Evolutionary conservation across 1,284 basidiomycete genomes (phyloP), one percentile per base, ranked within the genome.

Genomic region (Pterula multifida): DNA sequence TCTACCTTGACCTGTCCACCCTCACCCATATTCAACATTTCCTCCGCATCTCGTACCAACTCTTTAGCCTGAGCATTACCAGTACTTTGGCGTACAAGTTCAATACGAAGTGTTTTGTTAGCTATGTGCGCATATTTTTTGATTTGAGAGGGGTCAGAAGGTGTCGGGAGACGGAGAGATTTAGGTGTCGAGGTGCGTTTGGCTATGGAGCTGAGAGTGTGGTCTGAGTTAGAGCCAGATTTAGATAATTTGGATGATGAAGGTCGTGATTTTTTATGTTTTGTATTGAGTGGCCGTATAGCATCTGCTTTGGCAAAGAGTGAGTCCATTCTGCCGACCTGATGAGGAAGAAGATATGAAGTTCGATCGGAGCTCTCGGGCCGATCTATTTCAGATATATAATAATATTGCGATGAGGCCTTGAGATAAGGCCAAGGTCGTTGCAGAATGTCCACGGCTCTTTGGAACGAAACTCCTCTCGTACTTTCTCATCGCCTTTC

Each of bases 261-360:
- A 9, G 66, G 26, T n/a, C 44, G 35, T 51, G 36, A 35, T 9
- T 50, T 49, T 15, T n/a, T 0, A 11, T 54, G 47, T 58, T 68
- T 72, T 56, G 74, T 71, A 47, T 65, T 58, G 45, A 73, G 52
- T 21, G 78, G 73, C 35, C 66, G 65, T 26, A 83, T 68, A 2
- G 81, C 75, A 50, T 85, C 71, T 24, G 83, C 84, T 55, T 80
- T 78, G 12, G 84, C 78, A 51, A 90, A 71, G 13, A 90, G 73
- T 9, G 78, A 68, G 61, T 90, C 82, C 82, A 87, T 86, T 11
- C n/a, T n/a, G n/a, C n/a, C n/a, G n/a, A n/a, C n/a, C n/a, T n/a
- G n/a, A n/a, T n/a, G n/a, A n/a, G n/a, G n/a, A n/a, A n/a, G n/a
- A n/a, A n/a, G n/a, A n/a, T n/a, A n/a, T n/a, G n/a, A n/a, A n/a